A percentile compares a stretch with the other conserved stretches of the same genome.
phyloP scores from a whole-genome alignment of 1,284 basidiomycete genomes.

The Peniophora sp. region DNA sequence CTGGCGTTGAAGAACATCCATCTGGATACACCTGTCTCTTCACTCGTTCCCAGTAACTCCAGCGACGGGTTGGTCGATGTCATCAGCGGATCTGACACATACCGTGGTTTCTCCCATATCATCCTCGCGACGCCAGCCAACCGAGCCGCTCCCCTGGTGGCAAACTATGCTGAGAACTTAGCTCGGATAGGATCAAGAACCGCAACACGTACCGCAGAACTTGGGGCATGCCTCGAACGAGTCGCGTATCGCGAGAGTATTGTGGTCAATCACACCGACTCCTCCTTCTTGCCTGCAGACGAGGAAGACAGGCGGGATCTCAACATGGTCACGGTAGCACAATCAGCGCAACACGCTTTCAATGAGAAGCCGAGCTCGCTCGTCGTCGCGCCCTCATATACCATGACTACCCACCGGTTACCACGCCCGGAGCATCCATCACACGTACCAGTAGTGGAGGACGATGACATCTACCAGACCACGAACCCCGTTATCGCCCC shows the following conservation, averaged over 20 bases:
- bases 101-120: slow-evolving; percentile 52
- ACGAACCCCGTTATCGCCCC: slow-evolving; percentile 65
- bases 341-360: slow-evolving; percentile 5
- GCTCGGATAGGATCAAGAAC: neutral
- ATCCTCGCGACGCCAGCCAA: slow-evolving; percentile 68
- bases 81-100: slow-evolving; percentile 13
- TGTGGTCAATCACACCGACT: slow-evolving; percentile 66
- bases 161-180: slow-evolving; percentile 25
- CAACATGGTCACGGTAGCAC: slow-evolving; percentile 41
- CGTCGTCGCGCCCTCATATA: slow-evolving; percentile 36
- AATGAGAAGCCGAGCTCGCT: slow-evolving; percentile 4
- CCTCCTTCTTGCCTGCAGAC: slow-evolving; percentile 42
- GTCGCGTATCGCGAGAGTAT: slow-evolving; percentile 46
- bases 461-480: slow-evolving; percentile 48
- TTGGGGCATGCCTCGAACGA: slow-evolving; percentile 26
- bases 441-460: slow-evolving; percentile 12
- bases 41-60: slow-evolving; percentile 28
- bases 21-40: slow-evolving; percentile 39
- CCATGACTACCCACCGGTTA: slow-evolving; percentile 59
- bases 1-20: slow-evolving; percentile 38
- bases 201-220: slow-evolving; percentile 10
- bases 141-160: slow-evolving; percentile 42
- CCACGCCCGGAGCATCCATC: slow-evolving; percentile 24
- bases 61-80: slow-evolving; percentile 20
- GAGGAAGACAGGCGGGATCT: slow-evolving; percentile 49